phyloP scores from a whole-genome alignment of 2,329 filamentous ascomycete genomes.

The Hymenoscyphus fraxineus region DNA sequence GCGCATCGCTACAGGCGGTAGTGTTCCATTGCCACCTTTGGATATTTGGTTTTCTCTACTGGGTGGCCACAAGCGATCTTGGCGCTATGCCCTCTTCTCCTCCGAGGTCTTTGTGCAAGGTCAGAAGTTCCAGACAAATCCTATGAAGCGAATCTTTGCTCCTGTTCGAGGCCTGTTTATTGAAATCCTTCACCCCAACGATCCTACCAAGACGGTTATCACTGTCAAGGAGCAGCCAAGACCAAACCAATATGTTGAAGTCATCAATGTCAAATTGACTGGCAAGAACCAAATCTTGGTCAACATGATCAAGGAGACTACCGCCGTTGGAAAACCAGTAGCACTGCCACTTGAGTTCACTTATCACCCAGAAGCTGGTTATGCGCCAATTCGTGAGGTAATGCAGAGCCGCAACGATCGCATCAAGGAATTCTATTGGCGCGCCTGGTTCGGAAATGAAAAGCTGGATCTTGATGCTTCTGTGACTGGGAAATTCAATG shows the following conservation, averaged over 20 bases:
- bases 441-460: constrained; percentile 92
- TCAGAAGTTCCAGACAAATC: constrained; percentile 96
- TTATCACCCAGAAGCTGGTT: constrained; percentile 92
- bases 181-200: constrained; percentile 78
- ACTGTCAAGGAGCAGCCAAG: constrained; percentile 82
- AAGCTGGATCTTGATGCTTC: constrained; percentile 76
- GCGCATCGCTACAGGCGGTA: constrained; percentile 72
- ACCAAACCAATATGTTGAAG: constrained; percentile 81
- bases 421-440: constrained; percentile 99
- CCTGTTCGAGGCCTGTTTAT: constrained; percentile 84
- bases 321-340: constrained; percentile 76
- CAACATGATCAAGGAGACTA: constrained; percentile 90
- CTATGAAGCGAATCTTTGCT: constrained; percentile 85
- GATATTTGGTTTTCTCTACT: constrained; percentile 87
- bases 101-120: constrained; percentile 93
- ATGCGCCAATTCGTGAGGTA: constrained; percentile 94
- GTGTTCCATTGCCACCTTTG: constrained; percentile 68
- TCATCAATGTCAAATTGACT: constrained; percentile 77
- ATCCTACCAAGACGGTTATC: constrained; percentile 80
- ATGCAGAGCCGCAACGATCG: constrained; percentile 95
- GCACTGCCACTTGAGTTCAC: constrained; percentile 82
- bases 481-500: constrained; percentile 84
- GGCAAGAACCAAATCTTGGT: constrained; percentile 77
- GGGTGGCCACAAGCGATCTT: constrained; percentile 80
- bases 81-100: constrained; percentile 91